phyloP scores from a whole-genome alignment of 768 basidiomycete species.

The Vararia minispora region DNA sequence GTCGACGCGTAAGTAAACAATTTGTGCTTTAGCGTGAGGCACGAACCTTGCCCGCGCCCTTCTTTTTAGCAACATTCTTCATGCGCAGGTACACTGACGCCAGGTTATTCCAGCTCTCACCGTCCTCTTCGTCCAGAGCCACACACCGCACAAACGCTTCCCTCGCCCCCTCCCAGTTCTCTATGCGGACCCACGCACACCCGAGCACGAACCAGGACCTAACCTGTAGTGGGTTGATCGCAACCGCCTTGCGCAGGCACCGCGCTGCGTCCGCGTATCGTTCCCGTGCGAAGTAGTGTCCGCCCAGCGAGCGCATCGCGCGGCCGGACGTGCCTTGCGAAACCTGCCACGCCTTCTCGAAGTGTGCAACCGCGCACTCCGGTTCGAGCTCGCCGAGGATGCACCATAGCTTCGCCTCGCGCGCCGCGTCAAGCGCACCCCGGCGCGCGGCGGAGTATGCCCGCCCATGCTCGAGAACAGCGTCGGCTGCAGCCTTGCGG shows the following conservation, averaged over 20 bases:
- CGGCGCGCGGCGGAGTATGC: constrained; percentile 30
- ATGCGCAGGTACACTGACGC: constrained; percentile 90
- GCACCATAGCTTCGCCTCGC: constrained; percentile 92
- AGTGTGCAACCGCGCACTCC: constrained; percentile 57
- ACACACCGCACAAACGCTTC: constrained; percentile 83
- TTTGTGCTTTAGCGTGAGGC: neutral
- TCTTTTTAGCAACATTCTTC: constrained; percentile 28
- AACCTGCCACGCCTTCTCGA: constrained; percentile 74
- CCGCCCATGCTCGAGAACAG: constrained; percentile 52
- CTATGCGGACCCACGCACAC: constrained; percentile 71
- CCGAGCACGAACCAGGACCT: constrained; percentile 97
- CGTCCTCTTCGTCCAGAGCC: constrained; percentile 89
- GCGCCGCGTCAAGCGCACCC: constrained; percentile 42
- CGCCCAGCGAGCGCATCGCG: constrained; percentile 87
- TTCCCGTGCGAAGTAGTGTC: constrained; percentile 60
- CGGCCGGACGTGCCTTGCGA: constrained; percentile 76
- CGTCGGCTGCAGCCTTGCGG: constrained; percentile 71
- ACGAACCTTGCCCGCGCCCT: constrained; percentile 20
- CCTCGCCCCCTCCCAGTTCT: constrained; percentile 77
- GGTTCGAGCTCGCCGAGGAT: constrained; percentile 87
- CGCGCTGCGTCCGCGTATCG: constrained; percentile 52
- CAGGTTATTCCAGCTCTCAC: constrained; percentile 96
- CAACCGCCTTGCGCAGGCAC: constrained; percentile 64
- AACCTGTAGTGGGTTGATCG: constrained; percentile 80
- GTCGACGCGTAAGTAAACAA: neutral